Evolutionary conservation across 2,329 filamentous ascomycete genomes (phyloP), one percentile per base, ranked within the genome.

Genomic region (Ophiostoma triangulosporum): DNA sequence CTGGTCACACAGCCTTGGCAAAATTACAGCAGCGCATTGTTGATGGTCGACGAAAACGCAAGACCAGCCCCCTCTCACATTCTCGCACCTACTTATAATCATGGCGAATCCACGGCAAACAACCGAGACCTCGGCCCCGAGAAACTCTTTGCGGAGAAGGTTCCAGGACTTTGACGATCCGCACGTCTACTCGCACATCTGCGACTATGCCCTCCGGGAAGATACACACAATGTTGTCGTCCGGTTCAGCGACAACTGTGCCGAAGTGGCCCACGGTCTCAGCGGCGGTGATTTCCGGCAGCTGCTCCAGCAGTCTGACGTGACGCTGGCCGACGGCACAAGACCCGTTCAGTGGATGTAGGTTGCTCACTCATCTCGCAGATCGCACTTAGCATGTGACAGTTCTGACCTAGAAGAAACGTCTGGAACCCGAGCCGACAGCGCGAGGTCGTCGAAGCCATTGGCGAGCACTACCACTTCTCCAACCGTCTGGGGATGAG

Each of bases 391-490:
- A 6, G 14, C 20, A 24, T 11, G 17, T 17, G 3, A 3, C 26
- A 8, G 14, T 46, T 17, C 43, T 46, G 26, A 46, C 26, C 14
- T 17, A 4, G 8, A 46, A 29, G 43, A 46, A 86, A 88, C 57
- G 74, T 89, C 26, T 89, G 83, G 81, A 73, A 77, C 48, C 84
- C 84, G 0, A 76, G 79, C 60, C 65, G 67, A 17, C 83, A 88
- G 60, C 70, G 68, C 33, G 70, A 76, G 3, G 62, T 76, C 9
- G 71, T 88, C 45, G 55, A 71, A 60, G 59, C 65, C 4, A 72
- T 88, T 24, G 81, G 78, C 15, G 68, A 70, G 33, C 71, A 76
- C 50, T 89, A 88, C 63, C 77, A 77, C 46, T 84, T 89, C 59
- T 86, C 85, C 0, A 76, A 77, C 27, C 73, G 85, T 51, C 69